Evolutionary conservation across 257 asterid species (phyloP).

Genomic region (Thymus mandschuricus): DNA sequence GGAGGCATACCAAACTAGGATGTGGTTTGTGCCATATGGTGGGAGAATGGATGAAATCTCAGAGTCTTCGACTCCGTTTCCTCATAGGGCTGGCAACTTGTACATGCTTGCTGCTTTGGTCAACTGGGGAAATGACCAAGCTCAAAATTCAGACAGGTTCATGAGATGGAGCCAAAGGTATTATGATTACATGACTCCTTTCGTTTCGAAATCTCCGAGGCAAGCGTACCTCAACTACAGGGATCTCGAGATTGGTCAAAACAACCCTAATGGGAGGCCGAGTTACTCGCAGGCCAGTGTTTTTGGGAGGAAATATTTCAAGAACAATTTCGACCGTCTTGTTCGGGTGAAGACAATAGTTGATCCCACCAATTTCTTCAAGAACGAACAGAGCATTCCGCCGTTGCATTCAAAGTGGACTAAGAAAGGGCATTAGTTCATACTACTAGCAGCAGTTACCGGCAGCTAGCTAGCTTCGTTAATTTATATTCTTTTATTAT

Average conservation of each 20-base stretch:
- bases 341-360: not conserved
- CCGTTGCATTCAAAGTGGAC: not conserved
- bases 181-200: constrained; percentile 32
- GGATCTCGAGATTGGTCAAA: not conserved
- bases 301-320: not conserved
- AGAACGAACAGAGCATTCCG: not conserved
- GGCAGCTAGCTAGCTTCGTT: too few relatives aligned
- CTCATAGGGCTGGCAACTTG: not conserved
- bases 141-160: constrained; percentile 4
- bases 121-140: too few relatives aligned
- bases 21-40: not conserved
- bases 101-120: too few relatives aligned
- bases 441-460: too few relatives aligned
- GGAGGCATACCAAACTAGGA: not conserved
- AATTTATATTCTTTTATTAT: too few relatives aligned
- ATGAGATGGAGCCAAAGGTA: constrained; percentile 31
- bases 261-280: not conserved
- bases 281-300: not conserved
- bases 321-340: not conserved
- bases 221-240: not conserved
- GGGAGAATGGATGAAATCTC: not conserved
- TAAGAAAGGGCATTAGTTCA: too few relatives aligned
- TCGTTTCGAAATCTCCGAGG: constrained; percentile 32
- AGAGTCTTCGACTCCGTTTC: not conserved
- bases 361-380: too few relatives aligned